Conservation (phyloP, 2,329 filamentous ascomycete species). For the Clarireedia monteithiana region DNA sequence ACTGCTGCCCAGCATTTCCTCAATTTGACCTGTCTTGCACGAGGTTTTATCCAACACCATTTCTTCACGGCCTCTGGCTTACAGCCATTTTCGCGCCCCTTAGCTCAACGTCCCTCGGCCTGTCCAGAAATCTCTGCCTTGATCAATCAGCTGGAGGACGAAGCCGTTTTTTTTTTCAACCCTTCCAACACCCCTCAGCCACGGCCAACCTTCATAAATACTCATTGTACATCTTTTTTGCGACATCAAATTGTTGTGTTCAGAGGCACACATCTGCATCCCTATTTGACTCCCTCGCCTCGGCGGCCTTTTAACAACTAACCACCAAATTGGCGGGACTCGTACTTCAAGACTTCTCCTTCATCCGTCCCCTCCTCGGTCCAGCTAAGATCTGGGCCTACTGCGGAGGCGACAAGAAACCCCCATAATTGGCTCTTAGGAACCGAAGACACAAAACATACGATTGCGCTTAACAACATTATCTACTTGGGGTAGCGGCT, state of each 20-base stretch:
- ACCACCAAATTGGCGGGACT: conserved; percentile 93
- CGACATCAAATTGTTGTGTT: not conserved
- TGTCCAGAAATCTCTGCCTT: not conserved
- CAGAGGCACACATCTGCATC: not conserved
- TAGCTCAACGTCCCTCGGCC: not conserved
- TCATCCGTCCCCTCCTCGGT: conserved; percentile 83
- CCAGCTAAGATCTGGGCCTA: conserved; percentile 83
- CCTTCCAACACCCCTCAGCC: not conserved
- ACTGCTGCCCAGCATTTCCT: not conserved
- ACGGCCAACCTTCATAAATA: not conserved
- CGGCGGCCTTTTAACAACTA: conserved; percentile 26
- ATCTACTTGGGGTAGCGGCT: conserved; percentile 14
- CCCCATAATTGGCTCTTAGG: conserved; percentile 69
- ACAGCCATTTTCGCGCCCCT: not conserved
- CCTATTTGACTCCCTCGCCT: conserved; percentile 19
- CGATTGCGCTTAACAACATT: conserved; percentile 8
- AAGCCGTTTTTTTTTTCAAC: not conserved
- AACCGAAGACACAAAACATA: conserved; percentile 5
- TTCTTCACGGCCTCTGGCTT: not conserved
- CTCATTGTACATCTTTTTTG: not conserved
- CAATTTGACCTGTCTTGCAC: no score
- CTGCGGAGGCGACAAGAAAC: conserved; percentile 92
- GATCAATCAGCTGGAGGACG: not conserved
- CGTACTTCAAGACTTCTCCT: conserved; percentile 62
- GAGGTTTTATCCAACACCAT: not conserved